Evolutionary conservation across 257 asterid species (phyloP).

Genomic region (Scutellaria barbata): DNA sequence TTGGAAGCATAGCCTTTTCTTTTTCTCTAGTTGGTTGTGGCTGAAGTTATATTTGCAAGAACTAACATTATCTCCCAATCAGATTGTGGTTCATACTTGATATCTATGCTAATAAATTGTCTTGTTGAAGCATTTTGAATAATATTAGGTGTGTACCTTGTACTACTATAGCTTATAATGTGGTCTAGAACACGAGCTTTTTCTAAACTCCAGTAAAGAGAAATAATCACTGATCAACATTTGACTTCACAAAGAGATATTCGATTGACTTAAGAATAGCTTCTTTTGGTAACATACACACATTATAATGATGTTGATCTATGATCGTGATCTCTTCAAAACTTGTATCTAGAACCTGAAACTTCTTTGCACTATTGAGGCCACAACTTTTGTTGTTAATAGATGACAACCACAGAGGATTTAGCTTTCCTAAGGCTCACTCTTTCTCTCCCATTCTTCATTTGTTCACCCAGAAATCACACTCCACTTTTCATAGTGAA

Average conservation of each 20-base stretch:
- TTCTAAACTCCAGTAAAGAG: slow-evolving; percentile 3
- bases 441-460: neutral
- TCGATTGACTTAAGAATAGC: slow-evolving; percentile 1
- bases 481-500: neutral
- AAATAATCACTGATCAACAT: neutral
- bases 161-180: neutral
- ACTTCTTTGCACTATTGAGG: neutral
- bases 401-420: slow-evolving; percentile 8
- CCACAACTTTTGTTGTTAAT: neutral
- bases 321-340: slow-evolving; percentile 6
- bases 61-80: slow-evolving; percentile 4
- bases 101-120: neutral
- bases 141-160: neutral
- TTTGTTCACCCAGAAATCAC: neutral
- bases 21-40: slow-evolving; percentile 3
- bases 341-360: neutral
- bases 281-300: slow-evolving; percentile 15
- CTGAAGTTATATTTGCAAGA: slow-evolving; percentile 24
- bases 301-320: slow-evolving; percentile 1
- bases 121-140: slow-evolving; percentile 12
- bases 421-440: neutral
- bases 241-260: slow-evolving; percentile 12
- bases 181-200: slow-evolving; percentile 13
- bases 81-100: slow-evolving; percentile 21
- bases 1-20: neutral